Base-by-base conservation (phyloP, 2,329 filamentous ascomycete species). In the Nemania sp. region DNA sequence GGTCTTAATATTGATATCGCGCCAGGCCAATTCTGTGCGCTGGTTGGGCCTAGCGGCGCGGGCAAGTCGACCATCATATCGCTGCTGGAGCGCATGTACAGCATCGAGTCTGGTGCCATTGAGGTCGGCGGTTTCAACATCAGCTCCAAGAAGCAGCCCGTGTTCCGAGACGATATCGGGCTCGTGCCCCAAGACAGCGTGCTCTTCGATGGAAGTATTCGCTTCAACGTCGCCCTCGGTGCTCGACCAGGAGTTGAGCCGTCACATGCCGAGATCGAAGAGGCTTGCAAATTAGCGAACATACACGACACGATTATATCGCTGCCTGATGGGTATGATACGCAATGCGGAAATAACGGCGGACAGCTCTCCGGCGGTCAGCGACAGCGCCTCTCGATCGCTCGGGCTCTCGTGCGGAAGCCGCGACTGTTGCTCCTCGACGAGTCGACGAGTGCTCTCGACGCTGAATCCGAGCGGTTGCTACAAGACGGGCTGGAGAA, bases 371-470 rank as follows among this genome's bases (percentile, higher is more conserved):
- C 89, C 0, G 91, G 91, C 1, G 92, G 92, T 0, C 91, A 96
- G 72, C 85, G 88, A 15, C 91, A 96, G 73, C 83, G 91, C 1
- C 76, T 96, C 13, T 87, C 88, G 0, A 93, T 96, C 69, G 91
- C 92, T 0, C 82, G 91, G 21, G 90, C 91, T 0, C 79, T 94
- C 2, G 82, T 92, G 2, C 83, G 91, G 0, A 82, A 85, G 63
- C 91, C 91, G 0, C 82, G 87, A 48, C 80, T 96, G 1, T 75
- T 96, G 17, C 83, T 96, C 40, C 80, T 96, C 0, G 92, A 96
- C 68, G 91, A 96, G 78, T 90, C 90, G 32, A 96, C 91, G 0
- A 90, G 87, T 43, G 89, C 89, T 3, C 80, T 96, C 2, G 91
- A 96, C 68, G 84, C 85, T 0, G 87, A 88, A 69, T 89, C 84